These are phyloP conservation scores for Candida broadrunensis DNA, from an alignment of 805 yeast species.

Conservation along the genomic window DNA sequence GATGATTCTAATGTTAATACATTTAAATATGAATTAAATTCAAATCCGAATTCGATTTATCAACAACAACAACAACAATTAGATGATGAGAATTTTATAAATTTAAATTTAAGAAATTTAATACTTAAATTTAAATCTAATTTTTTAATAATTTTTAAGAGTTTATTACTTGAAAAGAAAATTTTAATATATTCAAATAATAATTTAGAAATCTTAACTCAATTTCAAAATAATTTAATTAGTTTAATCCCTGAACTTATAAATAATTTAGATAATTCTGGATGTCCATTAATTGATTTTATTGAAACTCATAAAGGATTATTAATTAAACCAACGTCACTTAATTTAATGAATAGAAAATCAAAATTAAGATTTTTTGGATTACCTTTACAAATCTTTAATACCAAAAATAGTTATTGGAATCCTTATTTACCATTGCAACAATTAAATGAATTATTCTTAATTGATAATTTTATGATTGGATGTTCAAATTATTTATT, in stretches of 20 bases:
- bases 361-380: constrained; percentile 82
- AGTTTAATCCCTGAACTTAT: constrained; percentile 81
- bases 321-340: constrained; percentile 57
- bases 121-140: constrained; percentile 57
- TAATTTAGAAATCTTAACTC: constrained; percentile 76
- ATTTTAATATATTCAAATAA: constrained; percentile 72
- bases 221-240: constrained; percentile 77
- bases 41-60: not conserved
- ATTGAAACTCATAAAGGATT: constrained; percentile 44
- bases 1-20: constrained; percentile 1
- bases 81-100: constrained; percentile 49
- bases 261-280: constrained; percentile 68
- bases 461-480: constrained; percentile 61
- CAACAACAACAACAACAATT: constrained; percentile 1
- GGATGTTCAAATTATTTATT: constrained; percentile 89
- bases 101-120: constrained; percentile 67
- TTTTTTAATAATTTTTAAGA: constrained; percentile 68
- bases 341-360: constrained; percentile 73
- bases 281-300: constrained; percentile 68
- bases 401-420: constrained; percentile 77
- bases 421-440: constrained; percentile 94
- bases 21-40: not conserved
- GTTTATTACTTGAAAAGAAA: constrained; percentile 69
- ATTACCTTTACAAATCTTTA: constrained; percentile 81
- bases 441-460: constrained; percentile 70